Base-by-base conservation (phyloP, 1,139 yeast genomes). In the Candida freyschussii region DNA sequence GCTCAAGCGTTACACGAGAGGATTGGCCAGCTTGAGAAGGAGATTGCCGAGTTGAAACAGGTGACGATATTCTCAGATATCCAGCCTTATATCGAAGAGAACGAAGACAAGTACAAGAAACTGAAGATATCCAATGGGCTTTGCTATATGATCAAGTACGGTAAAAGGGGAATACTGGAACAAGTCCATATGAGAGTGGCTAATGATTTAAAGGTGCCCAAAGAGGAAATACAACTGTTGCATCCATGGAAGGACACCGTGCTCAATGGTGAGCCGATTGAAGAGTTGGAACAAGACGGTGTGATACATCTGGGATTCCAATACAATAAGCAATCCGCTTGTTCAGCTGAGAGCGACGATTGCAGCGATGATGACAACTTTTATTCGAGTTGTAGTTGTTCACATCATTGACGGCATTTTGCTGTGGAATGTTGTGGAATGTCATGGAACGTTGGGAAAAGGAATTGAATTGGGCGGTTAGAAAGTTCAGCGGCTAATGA, bases 361-460 rank as follows among this genome's bases (percentile, higher is more conserved):
- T 46, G 42, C 25, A 41, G 43, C 8, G 52, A 47, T 26, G 53
- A 48, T 31, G 53, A 44, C 15, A 44, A 46, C 29, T 46, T 46
- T 33, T 47, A 44, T 21, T 33, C 27, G 15, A 44, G 43, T 15
- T 47, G 51, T 26, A 46, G 50, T 21, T 47, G 52, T 33, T 29
- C 46, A 6, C 51, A 46, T 27, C 50, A 42, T 17, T 36, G 27
- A 30, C n/a, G n/a, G n/a, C n/a, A n/a, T n/a, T n/a, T n/a, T n/a
- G 17, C 37, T 33, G n/a, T 36, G 20, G 24, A 21, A 4, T 19
- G 6, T 11, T 7, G 15, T 21, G 12, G 4, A 20, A 28, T 17
- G 24, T n/a, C 28, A n/a, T n/a, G n/a, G n/a, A n/a, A n/a, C n/a
- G n/a, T n/a, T n/a, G n/a, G n/a, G n/a, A n/a, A n/a, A n/a, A n/a